phyloP scores from a whole-genome alignment of 2,329 filamentous ascomycete species.

The Emydomyces testavorans region DNA sequence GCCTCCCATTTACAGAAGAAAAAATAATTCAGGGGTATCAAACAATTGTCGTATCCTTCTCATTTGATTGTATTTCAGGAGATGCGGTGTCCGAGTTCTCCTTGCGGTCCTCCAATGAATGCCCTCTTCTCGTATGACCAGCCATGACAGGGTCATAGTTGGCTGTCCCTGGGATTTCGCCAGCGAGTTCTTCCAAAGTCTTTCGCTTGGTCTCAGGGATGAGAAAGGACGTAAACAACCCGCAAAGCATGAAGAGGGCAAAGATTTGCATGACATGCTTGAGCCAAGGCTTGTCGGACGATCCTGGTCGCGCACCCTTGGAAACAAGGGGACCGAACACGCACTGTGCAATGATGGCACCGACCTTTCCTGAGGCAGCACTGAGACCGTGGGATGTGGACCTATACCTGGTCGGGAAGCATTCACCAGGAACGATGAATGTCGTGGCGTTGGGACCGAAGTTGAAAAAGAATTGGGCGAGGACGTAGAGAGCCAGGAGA shows the following conservation, averaged over 20 bases:
- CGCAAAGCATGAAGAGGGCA: slow-evolving; percentile 67
- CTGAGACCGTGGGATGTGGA: slow-evolving; percentile 55
- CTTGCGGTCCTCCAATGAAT: not conserved
- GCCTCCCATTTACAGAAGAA: not conserved
- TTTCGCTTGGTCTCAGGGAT: slow-evolving; percentile 66
- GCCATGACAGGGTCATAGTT: slow-evolving; percentile 9
- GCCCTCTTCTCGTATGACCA: not conserved
- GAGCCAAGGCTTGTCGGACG: slow-evolving; percentile 51
- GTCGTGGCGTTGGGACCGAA: slow-evolving; percentile 49
- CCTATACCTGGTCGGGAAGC: slow-evolving; percentile 53
- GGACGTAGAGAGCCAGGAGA: slow-evolving; percentile 50
- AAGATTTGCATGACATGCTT: slow-evolving; percentile 67
- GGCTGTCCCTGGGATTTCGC: slow-evolving; percentile 5
- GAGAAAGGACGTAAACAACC: slow-evolving; percentile 56
- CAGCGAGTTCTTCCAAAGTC: slow-evolving; percentile 57
- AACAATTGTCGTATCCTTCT: slow-evolving; percentile 7
- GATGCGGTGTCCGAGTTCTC: not conserved
- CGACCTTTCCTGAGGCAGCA: slow-evolving; percentile 56
- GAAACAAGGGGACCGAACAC: slow-evolving; percentile 53
- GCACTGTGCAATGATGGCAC: slow-evolving; percentile 55
- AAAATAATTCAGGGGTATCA: slow-evolving; percentile 4
- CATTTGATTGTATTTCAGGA: slow-evolving; percentile 6
- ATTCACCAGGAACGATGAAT: slow-evolving; percentile 53
- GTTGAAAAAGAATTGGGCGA: slow-evolving; percentile 50
- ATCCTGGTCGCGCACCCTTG: slow-evolving; percentile 43